Conservation (phyloP, 768 basidiomycete genomes). For the Cubamyces lactineus region DNA sequence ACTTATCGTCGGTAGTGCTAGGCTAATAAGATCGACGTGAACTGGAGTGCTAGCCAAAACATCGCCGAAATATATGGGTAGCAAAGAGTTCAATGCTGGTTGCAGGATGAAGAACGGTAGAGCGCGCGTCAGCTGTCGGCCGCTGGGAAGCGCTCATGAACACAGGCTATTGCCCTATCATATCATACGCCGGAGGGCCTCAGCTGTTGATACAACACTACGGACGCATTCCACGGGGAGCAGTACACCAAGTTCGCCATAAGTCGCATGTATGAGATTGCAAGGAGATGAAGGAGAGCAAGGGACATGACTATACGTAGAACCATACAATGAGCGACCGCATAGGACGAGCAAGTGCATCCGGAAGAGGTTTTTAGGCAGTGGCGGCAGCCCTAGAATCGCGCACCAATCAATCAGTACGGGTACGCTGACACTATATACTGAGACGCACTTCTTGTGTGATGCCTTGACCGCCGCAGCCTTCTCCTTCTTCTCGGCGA, state of each 20-base stretch:
- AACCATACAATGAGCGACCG: conserved; percentile 35
- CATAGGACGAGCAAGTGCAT: conserved; percentile 26
- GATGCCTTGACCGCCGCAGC: conserved; percentile 85
- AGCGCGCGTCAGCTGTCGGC: no score
- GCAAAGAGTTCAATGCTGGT: no score
- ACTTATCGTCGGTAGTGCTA: no score
- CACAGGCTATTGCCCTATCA: neutral
- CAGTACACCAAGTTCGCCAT: conserved; percentile 24
- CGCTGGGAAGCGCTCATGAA: no score
- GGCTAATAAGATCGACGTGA: no score
- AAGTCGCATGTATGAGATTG: conserved; percentile 34
- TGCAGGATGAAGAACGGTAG: no score
- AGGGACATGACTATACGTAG: conserved; percentile 35
- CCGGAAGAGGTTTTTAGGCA: conserved; percentile 29
- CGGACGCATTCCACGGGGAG: neutral
- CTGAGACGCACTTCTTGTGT: conserved; percentile 61
- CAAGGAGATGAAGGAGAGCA: conserved; percentile 30
- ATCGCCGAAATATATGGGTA: no score
- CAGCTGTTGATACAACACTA: conserved; percentile 21
- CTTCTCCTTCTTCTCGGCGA: conserved; percentile 93
- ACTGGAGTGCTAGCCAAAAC: no score
- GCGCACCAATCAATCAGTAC: neutral
- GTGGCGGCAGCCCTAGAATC: conserved; percentile 24
- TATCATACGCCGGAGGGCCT: conserved; percentile 6
- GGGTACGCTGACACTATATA: neutral